Evolutionary conservation across 1,284 basidiomycete genomes (phyloP).

Genomic region (Ceratobasidium sp.): DNA sequence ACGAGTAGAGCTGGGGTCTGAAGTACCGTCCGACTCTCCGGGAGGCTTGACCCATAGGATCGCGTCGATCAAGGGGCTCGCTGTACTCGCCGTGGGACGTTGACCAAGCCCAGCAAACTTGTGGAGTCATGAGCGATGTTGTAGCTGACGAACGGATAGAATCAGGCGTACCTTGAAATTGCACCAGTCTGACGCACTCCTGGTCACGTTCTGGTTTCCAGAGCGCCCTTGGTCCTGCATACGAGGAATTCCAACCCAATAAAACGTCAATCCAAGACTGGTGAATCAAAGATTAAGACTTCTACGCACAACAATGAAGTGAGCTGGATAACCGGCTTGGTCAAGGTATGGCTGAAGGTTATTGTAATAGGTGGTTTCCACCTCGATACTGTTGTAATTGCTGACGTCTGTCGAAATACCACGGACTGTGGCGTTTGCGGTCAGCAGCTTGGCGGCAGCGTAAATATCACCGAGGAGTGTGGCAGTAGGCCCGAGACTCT

Average conservation of each 20-base stretch:
- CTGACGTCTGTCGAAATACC: slow-evolving; percentile 31
- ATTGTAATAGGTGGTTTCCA: slow-evolving; percentile 15
- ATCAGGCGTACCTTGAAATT: slow-evolving; percentile 20
- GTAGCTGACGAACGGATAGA: neutral
- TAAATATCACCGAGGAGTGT: slow-evolving; percentile 28
- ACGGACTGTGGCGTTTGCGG: slow-evolving; percentile 4
- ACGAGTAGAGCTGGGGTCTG: slow-evolving; percentile 8
- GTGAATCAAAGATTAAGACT: neutral
- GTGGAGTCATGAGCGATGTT: neutral
- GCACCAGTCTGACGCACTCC: slow-evolving; percentile 25
- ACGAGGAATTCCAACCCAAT: neutral
- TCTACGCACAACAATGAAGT: slow-evolving; percentile 29
- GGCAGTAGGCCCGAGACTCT: slow-evolving; percentile 30
- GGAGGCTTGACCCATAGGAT: slow-evolving; percentile 32
- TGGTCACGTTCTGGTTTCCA: slow-evolving; percentile 30
- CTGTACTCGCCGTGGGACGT: slow-evolving; percentile 8
- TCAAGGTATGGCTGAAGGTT: slow-evolving; percentile 16
- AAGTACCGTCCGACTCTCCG: slow-evolving; percentile 24
- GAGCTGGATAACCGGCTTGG: slow-evolving; percentile 16
- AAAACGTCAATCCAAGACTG: neutral
- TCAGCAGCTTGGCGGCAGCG: slow-evolving; percentile 19
- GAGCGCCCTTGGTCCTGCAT: slow-evolving; percentile 33
- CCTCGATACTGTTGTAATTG: slow-evolving; percentile 32
- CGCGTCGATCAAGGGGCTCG: slow-evolving; percentile 12
- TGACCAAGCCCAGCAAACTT: slow-evolving; percentile 18